Conservation (phyloP, 2,329 filamentous ascomycete species). For the Pseudodiploospora longispora region DNA sequence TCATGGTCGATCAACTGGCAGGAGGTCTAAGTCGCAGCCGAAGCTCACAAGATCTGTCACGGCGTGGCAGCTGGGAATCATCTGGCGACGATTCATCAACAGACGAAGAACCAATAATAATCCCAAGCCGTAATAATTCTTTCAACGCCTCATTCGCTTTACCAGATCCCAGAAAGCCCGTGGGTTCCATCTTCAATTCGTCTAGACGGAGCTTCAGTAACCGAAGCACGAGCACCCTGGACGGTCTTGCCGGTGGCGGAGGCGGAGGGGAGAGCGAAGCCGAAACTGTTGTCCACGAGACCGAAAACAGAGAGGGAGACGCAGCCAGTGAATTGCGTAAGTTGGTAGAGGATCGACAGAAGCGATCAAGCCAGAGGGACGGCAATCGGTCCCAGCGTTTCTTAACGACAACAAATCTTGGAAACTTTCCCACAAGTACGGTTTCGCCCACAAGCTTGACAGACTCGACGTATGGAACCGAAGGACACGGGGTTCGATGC, state of each 20-base stretch:
- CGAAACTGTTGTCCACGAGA: conserved; percentile 48
- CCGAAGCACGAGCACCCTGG: conserved; percentile 35
- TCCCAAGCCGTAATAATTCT: conserved; percentile 49
- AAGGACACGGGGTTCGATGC: conserved; percentile 44
- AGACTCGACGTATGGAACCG: conserved; percentile 36
- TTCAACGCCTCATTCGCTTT: conserved; percentile 50
- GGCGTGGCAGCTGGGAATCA: conserved; percentile 33
- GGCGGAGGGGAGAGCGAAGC: conserved; percentile 48
- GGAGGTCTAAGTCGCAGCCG: conserved; percentile 19
- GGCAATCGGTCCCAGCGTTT: conserved; percentile 26
- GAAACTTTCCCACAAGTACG: conserved; percentile 27
- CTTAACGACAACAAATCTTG: conserved; percentile 21
- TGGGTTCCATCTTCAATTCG: conserved; percentile 39
- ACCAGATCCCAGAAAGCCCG: conserved; percentile 44
- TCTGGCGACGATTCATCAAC: conserved; percentile 49
- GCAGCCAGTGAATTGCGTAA: conserved; percentile 54
- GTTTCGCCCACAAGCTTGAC: conserved; percentile 45
- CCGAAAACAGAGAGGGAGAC: conserved; percentile 39
- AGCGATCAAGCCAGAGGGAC: conserved; percentile 26
- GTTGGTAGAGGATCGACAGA: conserved; percentile 45
- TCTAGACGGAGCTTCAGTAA: conserved; percentile 42
- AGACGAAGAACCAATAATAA: conserved; percentile 58
- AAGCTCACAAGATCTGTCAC: conserved; percentile 20
- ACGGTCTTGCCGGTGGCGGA: conserved; percentile 26
- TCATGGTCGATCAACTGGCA: conserved; percentile 27